phyloP scores from a whole-genome alignment of 352 stramenopile genomes.

The Peronosclerospora sorghi region DNA sequence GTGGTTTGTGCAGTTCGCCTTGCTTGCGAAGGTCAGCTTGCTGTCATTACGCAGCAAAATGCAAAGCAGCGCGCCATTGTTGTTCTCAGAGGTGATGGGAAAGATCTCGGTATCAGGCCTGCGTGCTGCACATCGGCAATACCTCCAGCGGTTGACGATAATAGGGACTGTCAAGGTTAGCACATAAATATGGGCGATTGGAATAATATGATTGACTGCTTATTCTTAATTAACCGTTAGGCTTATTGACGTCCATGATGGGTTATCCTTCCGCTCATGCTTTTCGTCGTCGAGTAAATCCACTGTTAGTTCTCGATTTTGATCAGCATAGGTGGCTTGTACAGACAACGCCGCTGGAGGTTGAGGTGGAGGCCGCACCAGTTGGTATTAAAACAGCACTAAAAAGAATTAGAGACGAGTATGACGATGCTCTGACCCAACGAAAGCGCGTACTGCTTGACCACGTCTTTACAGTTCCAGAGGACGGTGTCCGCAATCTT shows the following conservation, averaged over 20 bases:
- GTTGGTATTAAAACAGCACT: no score
- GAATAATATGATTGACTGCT: not conserved
- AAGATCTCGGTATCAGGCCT: not conserved
- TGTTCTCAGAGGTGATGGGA: not conserved
- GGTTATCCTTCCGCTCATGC: no score
- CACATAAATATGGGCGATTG: no score
- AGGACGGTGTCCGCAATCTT: not conserved
- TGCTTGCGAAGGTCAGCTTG: not conserved
- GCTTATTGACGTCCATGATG: no score
- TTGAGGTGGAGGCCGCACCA: no score
- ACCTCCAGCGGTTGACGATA: not conserved
- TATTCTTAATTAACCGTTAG: no score
- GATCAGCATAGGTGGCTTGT: not conserved
- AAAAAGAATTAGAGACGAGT: no score
- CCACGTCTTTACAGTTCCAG: not conserved
- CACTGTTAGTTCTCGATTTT: no score
- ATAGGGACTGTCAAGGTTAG: no score
- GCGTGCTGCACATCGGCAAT: not conserved
- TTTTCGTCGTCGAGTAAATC: no score
- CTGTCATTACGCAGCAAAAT: not conserved
- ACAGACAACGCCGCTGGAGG: not conserved
- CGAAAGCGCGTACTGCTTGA: no score
- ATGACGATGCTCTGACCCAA: no score
- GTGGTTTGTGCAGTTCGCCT: not conserved
- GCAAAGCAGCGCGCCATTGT: not conserved